phyloP scores from a whole-genome alignment of 225 moss, liverwort and hornwort species.

The Bryoerythrophyllum caledonicum region DNA sequence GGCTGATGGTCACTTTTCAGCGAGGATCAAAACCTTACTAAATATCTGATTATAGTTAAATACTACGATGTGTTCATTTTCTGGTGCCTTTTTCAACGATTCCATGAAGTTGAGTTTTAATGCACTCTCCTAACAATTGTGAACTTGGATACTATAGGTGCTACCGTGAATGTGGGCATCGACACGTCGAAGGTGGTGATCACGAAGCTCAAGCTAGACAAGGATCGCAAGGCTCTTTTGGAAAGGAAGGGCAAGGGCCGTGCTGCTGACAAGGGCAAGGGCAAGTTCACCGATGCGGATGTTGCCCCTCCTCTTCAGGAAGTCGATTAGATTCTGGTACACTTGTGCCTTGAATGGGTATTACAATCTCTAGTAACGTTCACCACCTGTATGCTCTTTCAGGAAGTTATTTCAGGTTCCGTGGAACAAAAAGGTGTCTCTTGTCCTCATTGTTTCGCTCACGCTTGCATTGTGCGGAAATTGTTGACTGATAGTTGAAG shows the following conservation, averaged over 20 bases:
- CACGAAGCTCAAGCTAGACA: constrained; percentile 87
- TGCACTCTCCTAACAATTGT: not conserved
- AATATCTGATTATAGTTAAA: not conserved
- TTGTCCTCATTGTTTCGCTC: not conserved
- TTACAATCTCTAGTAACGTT: constrained; percentile 20
- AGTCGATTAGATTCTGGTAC: constrained; percentile 60
- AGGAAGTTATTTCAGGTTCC: constrained; percentile 17
- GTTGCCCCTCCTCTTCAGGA: constrained; percentile 90
- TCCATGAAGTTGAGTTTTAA: not conserved
- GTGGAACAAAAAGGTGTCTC: constrained; percentile 1
- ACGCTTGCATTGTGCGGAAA: not conserved
- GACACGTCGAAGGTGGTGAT: constrained; percentile 92
- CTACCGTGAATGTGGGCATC: constrained; percentile 87
- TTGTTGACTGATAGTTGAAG: not conserved
- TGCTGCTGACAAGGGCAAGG: constrained; percentile 86
- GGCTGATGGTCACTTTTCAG: too few relatives aligned
- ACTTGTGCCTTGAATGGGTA: not conserved
- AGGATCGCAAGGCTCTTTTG: constrained; percentile 87
- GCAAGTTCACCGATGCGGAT: constrained; percentile 79
- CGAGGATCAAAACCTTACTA: not conserved
- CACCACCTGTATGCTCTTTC: constrained; percentile 21
- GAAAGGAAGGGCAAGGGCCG: constrained; percentile 96
- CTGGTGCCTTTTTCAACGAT: not conserved
- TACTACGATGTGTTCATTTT: not conserved
- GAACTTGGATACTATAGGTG: constrained; percentile 42